Conservation (phyloP, 805 yeast genomes). For the Wickerhamiella spandovensis region DNA sequence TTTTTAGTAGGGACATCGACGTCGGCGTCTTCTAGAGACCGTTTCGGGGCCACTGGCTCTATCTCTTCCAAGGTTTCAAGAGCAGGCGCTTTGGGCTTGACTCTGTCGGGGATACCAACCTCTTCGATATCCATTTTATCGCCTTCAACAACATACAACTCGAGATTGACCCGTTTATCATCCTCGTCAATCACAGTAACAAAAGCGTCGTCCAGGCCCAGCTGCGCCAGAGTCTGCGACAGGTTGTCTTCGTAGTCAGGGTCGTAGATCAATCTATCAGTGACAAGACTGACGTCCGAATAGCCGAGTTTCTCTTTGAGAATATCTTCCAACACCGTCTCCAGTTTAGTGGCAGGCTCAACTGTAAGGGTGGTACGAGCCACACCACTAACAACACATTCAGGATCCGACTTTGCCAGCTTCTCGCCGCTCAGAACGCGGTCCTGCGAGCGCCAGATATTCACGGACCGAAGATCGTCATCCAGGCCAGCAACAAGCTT, state of each 20-base stretch:
- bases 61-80: neutral
- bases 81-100: neutral
- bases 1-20: neutral
- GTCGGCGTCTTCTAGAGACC: neutral
- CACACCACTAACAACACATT: constrained; percentile 44
- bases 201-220: constrained; percentile 54
- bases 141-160: constrained; percentile 20
- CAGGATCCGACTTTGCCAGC: constrained; percentile 47
- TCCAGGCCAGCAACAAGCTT: constrained; percentile 30
- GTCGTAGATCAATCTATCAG: constrained; percentile 64
- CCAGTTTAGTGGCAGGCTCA: constrained; percentile 27
- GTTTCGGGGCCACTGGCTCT: neutral
- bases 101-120: constrained; percentile 14
- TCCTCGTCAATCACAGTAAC: constrained; percentile 70
- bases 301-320: constrained; percentile 40
- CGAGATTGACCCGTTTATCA: constrained; percentile 48
- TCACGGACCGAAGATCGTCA: constrained; percentile 31
- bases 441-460: constrained; percentile 41
- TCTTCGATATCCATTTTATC: constrained; percentile 16
- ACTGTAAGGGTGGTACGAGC: constrained; percentile 21
- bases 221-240: constrained; percentile 32
- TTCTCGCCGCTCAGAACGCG: constrained; percentile 53
- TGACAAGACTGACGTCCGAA: constrained; percentile 39
- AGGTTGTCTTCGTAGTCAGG: constrained; percentile 76
- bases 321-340: constrained; percentile 35